Conservation (phyloP, 1,139 yeast genomes). For the Arxiozyma bovina region DNA sequence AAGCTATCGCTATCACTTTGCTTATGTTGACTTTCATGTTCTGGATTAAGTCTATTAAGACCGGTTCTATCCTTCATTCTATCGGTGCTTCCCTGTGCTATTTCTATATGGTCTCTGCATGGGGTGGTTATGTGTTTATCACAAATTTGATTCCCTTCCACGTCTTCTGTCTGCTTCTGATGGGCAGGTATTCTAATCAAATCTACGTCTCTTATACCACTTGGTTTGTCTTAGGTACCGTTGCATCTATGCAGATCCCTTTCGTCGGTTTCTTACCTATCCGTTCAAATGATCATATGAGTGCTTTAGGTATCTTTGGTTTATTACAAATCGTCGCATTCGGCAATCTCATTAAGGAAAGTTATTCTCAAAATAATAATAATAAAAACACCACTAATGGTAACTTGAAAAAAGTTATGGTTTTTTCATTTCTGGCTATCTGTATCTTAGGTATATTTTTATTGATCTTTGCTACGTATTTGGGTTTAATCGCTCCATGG, state of each 20-base stretch:
- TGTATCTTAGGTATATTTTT: slow-evolving; percentile 58
- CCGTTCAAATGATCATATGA: slow-evolving; percentile 97
- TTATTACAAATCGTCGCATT: slow-evolving; percentile 82
- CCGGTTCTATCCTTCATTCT: slow-evolving; percentile 83
- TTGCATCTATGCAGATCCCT: slow-evolving; percentile 98
- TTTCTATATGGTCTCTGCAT: slow-evolving; percentile 99
- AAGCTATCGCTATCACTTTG: slow-evolving; percentile 94
- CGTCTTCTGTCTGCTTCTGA: slow-evolving; percentile 76
- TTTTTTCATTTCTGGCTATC: slow-evolving; percentile 49
- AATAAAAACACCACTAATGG: too few species aligned
- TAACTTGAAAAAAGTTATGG: slow-evolving; percentile 58
- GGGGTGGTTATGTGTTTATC: slow-evolving; percentile 99
- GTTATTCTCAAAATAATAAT: slow-evolving; percentile 15
- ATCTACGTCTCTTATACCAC: slow-evolving; percentile 88
- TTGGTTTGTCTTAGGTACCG: slow-evolving; percentile 93
- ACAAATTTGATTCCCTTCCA: slow-evolving; percentile 96
- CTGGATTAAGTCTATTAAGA: slow-evolving; percentile 90
- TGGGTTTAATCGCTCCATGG: slow-evolving; percentile 98
- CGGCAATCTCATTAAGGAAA: slow-evolving; percentile 71
- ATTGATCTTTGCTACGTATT: slow-evolving; percentile 68
- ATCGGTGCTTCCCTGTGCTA: slow-evolving; percentile 79
- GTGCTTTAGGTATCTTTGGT: slow-evolving; percentile 95
- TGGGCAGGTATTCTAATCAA: slow-evolving; percentile 87
- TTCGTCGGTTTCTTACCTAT: slow-evolving; percentile 96
- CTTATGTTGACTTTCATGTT: slow-evolving; percentile 91